Percentiles rank a stretch among this genome's conserved stretches.
These are phyloP conservation scores for Balakata baccata DNA, from an alignment of 345 rosid species.

Conservation along the genomic window DNA sequence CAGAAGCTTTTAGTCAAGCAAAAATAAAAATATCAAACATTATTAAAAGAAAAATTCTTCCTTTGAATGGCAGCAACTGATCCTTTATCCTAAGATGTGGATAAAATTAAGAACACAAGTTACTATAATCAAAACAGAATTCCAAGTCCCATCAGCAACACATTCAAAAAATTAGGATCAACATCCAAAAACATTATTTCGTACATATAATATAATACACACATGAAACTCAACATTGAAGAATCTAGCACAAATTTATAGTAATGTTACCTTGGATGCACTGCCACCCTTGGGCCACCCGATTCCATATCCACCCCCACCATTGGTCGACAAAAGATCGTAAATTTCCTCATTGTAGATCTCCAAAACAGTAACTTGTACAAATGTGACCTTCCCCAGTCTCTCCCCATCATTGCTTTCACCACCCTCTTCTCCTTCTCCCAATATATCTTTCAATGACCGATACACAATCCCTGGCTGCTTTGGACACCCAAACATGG, in stretches of 20 bases:
- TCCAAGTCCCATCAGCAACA: not conserved
- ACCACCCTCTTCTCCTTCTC: slow-evolving; percentile 46
- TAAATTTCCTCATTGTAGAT: slow-evolving; percentile 91
- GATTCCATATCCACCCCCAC: slow-evolving; percentile 60
- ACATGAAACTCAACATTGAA: not conserved
- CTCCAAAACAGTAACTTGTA: slow-evolving; percentile 89
- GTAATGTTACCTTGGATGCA: slow-evolving; percentile 53
- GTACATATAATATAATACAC: not conserved
- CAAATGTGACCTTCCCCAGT: slow-evolving; percentile 48
- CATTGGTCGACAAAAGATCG: slow-evolving; percentile 68
- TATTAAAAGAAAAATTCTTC: too few species aligned
- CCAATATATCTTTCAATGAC: slow-evolving; percentile 68
- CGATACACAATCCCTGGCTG: slow-evolving; percentile 86
- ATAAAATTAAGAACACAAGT: not conserved
- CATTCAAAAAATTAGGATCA: not conserved
- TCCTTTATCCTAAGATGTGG: not conserved
- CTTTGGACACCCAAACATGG: slow-evolving; percentile 89
- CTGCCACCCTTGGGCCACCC: slow-evolving; percentile 82
- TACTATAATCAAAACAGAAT: not conserved
- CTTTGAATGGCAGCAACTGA: not conserved
- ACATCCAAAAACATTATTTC: too few species aligned
- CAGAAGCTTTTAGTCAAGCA: too few species aligned
- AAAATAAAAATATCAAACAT: too few species aligned
- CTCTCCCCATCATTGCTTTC: slow-evolving; percentile 28
- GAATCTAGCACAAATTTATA: not conserved